These are phyloP conservation scores for Nematodospora anomalae DNA, from an alignment of 1,139 yeast species.

Conservation along the genomic window DNA sequence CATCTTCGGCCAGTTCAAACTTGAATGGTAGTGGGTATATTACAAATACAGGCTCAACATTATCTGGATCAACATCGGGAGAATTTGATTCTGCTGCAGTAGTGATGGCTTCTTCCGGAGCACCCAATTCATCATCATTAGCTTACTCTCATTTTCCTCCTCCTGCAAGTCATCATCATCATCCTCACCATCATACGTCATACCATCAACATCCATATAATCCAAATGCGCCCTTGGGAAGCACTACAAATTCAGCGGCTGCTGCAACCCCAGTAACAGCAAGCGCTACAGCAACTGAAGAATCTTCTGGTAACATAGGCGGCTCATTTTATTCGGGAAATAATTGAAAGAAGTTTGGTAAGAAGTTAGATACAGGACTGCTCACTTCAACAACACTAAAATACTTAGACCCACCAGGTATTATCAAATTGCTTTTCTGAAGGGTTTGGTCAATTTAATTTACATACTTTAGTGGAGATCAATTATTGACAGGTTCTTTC, in stretches of 20 bases:
- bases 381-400: too few species aligned
- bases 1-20: slow-evolving; percentile 3
- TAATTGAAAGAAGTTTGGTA: not conserved
- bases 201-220: slow-evolving; percentile 6
- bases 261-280: slow-evolving; percentile 3
- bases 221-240: slow-evolving; percentile 1
- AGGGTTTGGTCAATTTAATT: too few species aligned
- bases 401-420: too few species aligned
- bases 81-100: not conserved
- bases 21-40: slow-evolving; percentile 5
- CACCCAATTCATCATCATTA: slow-evolving; percentile 1
- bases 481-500: too few species aligned
- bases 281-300: slow-evolving; percentile 1
- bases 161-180: slow-evolving; percentile 4
- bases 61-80: not conserved
- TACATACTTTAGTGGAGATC: too few species aligned
- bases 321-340: slow-evolving; percentile 3
- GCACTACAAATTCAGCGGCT: not conserved
- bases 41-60: slow-evolving; percentile 1
- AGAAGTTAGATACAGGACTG: too few species aligned
- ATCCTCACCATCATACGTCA: slow-evolving; percentile 3
- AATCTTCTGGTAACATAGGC: not conserved
- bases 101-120: slow-evolving; percentile 1
- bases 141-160: slow-evolving; percentile 1
- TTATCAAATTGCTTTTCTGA: too few species aligned